Percentiles rank a stretch among this genome's conserved stretches.
Conservation (phyloP, 768 basidiomycete genomes). For the Termitomyces sp. region DNA sequence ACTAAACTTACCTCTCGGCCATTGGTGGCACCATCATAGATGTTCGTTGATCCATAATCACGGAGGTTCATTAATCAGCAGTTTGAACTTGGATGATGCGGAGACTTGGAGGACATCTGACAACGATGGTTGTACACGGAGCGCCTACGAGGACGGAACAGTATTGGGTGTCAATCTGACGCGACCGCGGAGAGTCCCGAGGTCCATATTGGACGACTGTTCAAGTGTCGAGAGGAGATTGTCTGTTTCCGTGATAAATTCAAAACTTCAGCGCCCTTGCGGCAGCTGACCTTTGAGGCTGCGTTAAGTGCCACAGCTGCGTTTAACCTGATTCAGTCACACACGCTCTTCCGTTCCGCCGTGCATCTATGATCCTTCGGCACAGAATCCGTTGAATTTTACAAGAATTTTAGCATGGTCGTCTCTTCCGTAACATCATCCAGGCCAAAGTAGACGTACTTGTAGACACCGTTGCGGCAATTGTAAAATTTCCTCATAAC, state of each 20-base stretch:
- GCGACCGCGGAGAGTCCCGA: conserved; percentile 11
- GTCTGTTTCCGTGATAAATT: background rate
- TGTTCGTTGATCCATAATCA: conserved; percentile 7
- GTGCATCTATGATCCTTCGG: background rate
- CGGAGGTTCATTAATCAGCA: conserved; percentile 11
- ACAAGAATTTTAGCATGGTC: background rate
- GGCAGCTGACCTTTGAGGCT: background rate
- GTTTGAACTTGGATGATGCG: background rate
- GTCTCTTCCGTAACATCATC: background rate
- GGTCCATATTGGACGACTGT: conserved; percentile 1
- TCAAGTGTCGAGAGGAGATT: background rate
- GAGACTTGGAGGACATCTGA: background rate
- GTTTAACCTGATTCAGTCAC: background rate
- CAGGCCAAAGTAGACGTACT: background rate
- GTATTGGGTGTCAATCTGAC: background rate
- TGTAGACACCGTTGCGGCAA: background rate
- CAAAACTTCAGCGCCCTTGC: background rate
- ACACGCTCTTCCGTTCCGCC: conserved; percentile 1
- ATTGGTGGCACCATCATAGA: conserved; percentile 4
- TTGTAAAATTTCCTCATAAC: background rate
- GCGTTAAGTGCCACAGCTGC: background rate
- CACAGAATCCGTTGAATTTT: background rate
- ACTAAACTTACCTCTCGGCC: background rate
- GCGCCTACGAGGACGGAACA: conserved; percentile 13
- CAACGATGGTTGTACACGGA: conserved; percentile 1